Conservation (phyloP, 2,329 filamentous ascomycete genomes). For the Phialemoniopsis sp. region DNA sequence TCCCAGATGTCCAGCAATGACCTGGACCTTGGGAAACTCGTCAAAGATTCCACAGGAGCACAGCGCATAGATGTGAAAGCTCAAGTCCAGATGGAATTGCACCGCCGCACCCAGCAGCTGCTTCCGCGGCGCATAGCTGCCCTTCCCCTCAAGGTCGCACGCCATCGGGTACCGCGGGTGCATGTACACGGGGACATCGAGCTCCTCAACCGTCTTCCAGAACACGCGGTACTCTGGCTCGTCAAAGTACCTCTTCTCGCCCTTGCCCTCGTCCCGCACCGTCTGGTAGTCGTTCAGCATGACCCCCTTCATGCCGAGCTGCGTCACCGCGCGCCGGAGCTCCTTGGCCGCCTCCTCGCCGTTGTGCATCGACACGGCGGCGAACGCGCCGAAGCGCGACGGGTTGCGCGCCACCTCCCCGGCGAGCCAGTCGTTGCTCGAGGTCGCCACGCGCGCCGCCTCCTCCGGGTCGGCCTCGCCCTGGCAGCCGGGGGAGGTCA, state of each 20-base stretch:
- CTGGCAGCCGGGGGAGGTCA: constrained; percentile 26
- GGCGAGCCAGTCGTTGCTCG: constrained; percentile 26
- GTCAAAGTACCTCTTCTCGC: constrained; percentile 22
- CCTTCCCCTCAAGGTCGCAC: constrained; percentile 17
- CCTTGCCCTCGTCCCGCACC: constrained; percentile 8
- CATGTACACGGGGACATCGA: constrained; percentile 27
- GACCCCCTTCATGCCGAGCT: constrained; percentile 25
- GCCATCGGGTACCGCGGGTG: constrained; percentile 24
- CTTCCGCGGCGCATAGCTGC: constrained; percentile 20
- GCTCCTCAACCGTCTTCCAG: constrained; percentile 22
- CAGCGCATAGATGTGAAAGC: constrained; percentile 39
- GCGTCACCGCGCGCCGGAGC: constrained; percentile 20
- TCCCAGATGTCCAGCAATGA: constrained; percentile 37
- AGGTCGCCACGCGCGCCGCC: constrained; percentile 16
- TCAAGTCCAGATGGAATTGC: constrained; percentile 35
- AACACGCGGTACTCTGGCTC: constrained; percentile 20
- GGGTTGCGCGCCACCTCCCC: constrained; percentile 17
- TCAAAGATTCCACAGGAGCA: constrained; percentile 37
- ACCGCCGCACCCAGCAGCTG: constrained; percentile 29
- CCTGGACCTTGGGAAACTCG: constrained; percentile 30
- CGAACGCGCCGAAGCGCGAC: constrained; percentile 23
- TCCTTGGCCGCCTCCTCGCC: constrained; percentile 20
- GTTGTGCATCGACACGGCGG: constrained; percentile 25
- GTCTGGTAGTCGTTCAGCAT: constrained; percentile 28
- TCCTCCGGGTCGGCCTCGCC: constrained; percentile 18